A percentile compares a stretch with the other conserved stretches of the same genome.
These are phyloP conservation scores for Erucastrum elatum DNA, from an alignment of 345 rosid species.

Conservation along the genomic window DNA sequence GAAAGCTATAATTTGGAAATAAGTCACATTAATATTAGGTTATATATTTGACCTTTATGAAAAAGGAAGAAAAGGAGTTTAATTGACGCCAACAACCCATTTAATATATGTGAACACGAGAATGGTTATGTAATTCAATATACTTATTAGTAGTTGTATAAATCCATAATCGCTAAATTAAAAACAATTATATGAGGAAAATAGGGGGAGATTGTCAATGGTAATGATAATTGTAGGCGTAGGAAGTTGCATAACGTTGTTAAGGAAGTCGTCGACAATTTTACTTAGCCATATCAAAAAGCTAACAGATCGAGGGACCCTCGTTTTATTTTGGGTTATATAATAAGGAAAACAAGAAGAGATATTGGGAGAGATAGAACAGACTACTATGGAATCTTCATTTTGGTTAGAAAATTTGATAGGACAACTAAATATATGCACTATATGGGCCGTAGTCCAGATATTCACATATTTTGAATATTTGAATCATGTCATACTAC, in stretches of 20 bases:
- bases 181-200: background rate
- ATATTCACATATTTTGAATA: slow-evolving; percentile 7
- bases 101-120: slow-evolving; percentile 10
- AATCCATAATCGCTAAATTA: background rate
- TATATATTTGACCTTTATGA: background rate
- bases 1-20: background rate
- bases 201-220: slow-evolving; percentile 33
- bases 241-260: slow-evolving; percentile 38
- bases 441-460: background rate
- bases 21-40: background rate
- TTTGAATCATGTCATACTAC: background rate
- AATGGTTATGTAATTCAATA: background rate
- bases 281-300: slow-evolving; percentile 49
- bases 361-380: slow-evolving; percentile 5
- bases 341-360: background rate
- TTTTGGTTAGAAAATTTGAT: background rate
- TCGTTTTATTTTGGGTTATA: background rate
- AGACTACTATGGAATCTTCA: slow-evolving; percentile 25
- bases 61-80: too few relatives aligned
- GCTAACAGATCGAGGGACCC: slow-evolving; percentile 1
- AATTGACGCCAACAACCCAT: background rate
- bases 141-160: background rate
- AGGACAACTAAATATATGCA: slow-evolving; percentile 23
- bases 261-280: slow-evolving; percentile 42
- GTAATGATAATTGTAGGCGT: slow-evolving; percentile 35